Evolutionary conservation across 306 rosid genomes (phyloP).

Genomic region (Citrullus mucosospermus): DNA sequence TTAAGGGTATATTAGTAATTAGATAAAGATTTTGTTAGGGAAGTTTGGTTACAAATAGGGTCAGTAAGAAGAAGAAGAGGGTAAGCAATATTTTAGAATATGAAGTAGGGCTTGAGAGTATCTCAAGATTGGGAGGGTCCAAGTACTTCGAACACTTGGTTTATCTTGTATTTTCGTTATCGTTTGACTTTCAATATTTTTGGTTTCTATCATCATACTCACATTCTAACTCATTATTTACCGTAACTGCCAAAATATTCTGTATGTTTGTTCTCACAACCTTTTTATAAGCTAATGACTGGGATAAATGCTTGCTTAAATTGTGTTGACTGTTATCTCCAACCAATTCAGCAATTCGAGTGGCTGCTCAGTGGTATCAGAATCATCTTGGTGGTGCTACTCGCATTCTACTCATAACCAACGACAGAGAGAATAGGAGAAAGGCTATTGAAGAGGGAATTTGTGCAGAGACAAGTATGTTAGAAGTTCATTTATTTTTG

Average conservation of each 20-base stretch:
- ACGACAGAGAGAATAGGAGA: constrained; percentile 81
- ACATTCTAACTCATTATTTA: background rate
- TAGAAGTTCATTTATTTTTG: background rate
- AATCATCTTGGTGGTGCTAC: constrained; percentile 69
- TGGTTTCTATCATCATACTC: background rate
- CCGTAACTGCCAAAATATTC: background rate
- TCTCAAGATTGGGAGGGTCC: too few relatives aligned
- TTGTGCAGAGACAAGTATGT: constrained; percentile 76
- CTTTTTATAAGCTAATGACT: background rate
- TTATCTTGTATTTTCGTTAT: too few relatives aligned
- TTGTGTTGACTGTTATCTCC: background rate
- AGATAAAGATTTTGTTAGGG: too few relatives aligned
- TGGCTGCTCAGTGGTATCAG: constrained; percentile 95
- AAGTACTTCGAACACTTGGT: too few relatives aligned
- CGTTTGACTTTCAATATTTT: too few relatives aligned
- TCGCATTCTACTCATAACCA: constrained; percentile 69
- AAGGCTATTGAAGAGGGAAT: constrained; percentile 89
- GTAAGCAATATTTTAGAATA: too few relatives aligned
- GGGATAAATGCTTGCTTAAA: background rate
- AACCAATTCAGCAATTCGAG: constrained; percentile 69
- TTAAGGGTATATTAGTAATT: too few relatives aligned
- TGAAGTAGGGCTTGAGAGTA: too few relatives aligned
- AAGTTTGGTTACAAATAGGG: too few relatives aligned
- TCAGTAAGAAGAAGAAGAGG: too few relatives aligned
- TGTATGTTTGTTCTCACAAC: background rate